A percentile compares a stretch with the other conserved stretches of the same genome.
phyloP scores from a whole-genome alignment of 2,329 filamentous ascomycete species.

The Colletotrichum spaethianum region DNA sequence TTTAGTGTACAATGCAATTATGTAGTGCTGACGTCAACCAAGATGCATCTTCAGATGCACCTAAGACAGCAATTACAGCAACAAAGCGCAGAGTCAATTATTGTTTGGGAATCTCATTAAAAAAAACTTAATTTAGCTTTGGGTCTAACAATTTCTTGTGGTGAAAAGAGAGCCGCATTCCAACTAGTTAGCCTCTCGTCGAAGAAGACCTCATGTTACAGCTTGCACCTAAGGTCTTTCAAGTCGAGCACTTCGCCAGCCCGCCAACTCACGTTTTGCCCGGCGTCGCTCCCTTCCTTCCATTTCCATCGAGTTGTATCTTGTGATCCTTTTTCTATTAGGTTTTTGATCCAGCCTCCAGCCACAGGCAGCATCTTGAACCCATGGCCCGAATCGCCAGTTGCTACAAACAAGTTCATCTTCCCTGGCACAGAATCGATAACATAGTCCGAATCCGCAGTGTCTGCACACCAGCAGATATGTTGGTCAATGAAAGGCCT shows the following conservation, averaged over 20 bases:
- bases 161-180: not conserved
- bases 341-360: conserved; percentile 63
- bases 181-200: accelerated
- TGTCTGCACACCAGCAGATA: conserved; percentile 76
- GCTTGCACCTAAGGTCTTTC: conserved; percentile 26
- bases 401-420: conserved; percentile 62
- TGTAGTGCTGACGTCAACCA: conserved; percentile 25
- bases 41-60: not conserved
- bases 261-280: conserved; percentile 52
- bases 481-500: conserved; percentile 68
- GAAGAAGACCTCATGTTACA: not conserved
- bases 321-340: conserved; percentile 62
- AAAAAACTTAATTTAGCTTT: not conserved
- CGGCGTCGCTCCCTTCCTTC: conserved; percentile 55
- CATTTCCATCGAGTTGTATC: conserved; percentile 63
- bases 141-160: not conserved
- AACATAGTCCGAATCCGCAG: conserved; percentile 71
- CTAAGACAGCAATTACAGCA: too few relatives aligned
- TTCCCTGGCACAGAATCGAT: conserved; percentile 70
- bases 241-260: conserved; percentile 48
- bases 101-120: not conserved
- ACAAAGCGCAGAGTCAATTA: not conserved
- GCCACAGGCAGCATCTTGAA: conserved; percentile 75
- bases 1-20: not conserved
- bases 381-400: conserved; percentile 73